A percentile compares a stretch with the other conserved stretches of the same genome.
phyloP scores from a whole-genome alignment of 257 asterid species.

The Ilex aquifolium region DNA sequence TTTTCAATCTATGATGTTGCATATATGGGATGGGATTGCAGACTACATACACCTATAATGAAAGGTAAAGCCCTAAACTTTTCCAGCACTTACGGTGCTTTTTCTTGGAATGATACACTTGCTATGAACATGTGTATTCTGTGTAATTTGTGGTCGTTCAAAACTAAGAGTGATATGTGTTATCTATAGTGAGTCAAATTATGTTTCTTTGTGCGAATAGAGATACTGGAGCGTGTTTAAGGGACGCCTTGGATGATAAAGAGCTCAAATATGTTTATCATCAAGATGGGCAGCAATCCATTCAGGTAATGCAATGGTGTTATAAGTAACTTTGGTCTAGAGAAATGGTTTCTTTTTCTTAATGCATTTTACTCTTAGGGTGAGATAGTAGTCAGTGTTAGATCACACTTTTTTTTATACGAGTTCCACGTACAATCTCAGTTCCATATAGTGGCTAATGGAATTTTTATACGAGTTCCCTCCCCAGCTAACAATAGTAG shows the following conservation, averaged over 20 bases:
- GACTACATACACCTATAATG: conserved; percentile 52
- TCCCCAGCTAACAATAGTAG: too few relatives aligned
- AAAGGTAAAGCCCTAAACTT: conserved; percentile 35
- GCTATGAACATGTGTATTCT: not conserved
- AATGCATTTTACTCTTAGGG: not conserved
- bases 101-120: not conserved
- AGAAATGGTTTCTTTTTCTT: not conserved
- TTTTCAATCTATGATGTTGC: not conserved
- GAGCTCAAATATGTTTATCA: conserved; percentile 91
- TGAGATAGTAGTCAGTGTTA: not conserved
- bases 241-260: conserved; percentile 71
- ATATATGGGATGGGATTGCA: conserved; percentile 16
- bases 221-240: conserved; percentile 58
- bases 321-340: too few relatives aligned
- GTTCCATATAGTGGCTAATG: conserved; percentile 6
- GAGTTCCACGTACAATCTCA: not conserved
- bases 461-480: not conserved
- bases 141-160: not conserved
- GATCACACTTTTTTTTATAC: not conserved
- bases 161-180: not conserved
- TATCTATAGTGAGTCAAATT: not conserved
- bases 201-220: conserved; percentile 27
- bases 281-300: conserved; percentile 69
- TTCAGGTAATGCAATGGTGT: conserved; percentile 36
- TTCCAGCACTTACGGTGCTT: not conserved